Conservation (phyloP, 129 eudicot genomes). For the Flaveria ramosissima region DNA sequence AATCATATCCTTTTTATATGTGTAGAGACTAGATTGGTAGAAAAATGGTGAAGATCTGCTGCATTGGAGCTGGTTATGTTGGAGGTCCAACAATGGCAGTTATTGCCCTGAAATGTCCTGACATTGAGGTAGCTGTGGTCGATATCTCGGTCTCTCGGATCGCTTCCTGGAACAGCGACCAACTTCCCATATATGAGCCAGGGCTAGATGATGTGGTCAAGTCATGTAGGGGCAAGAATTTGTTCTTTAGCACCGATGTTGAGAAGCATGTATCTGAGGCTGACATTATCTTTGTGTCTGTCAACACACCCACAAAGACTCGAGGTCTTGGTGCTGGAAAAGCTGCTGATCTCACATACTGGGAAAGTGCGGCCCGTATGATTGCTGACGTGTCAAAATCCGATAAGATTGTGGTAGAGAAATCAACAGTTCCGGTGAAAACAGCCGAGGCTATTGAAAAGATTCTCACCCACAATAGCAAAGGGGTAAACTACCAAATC, state of each 20-base stretch:
- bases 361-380: conserved; percentile 92
- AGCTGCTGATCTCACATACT: conserved; percentile 76
- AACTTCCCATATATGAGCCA: conserved; percentile 73
- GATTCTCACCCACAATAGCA: conserved; percentile 70
- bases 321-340: conserved; percentile 83
- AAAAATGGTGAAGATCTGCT: conserved; percentile 77
- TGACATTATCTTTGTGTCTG: conserved; percentile 78
- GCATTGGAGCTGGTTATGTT: conserved; percentile 83
- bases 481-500: conserved; percentile 71
- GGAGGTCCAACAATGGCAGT: conserved; percentile 88
- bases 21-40: conserved; percentile 10
- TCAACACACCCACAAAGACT: conserved; percentile 78
- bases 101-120: conserved; percentile 72
- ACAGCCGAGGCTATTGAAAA: conserved; percentile 88
- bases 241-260: conserved; percentile 69
- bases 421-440: conserved; percentile 78
- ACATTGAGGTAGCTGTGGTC: conserved; percentile 60
- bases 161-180: conserved; percentile 76
- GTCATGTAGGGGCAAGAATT: conserved; percentile 75
- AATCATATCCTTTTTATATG: conserved; percentile 10
- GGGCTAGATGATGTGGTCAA: conserved; percentile 77
- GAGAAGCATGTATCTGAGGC: conserved; percentile 72
- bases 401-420: conserved; percentile 78
- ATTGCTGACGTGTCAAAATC: conserved; percentile 79
- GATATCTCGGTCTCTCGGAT: conserved; percentile 73